Evolutionary conservation across 495 filamentous ascomycete species (phyloP).

Genomic region (Penicillium daleae): DNA sequence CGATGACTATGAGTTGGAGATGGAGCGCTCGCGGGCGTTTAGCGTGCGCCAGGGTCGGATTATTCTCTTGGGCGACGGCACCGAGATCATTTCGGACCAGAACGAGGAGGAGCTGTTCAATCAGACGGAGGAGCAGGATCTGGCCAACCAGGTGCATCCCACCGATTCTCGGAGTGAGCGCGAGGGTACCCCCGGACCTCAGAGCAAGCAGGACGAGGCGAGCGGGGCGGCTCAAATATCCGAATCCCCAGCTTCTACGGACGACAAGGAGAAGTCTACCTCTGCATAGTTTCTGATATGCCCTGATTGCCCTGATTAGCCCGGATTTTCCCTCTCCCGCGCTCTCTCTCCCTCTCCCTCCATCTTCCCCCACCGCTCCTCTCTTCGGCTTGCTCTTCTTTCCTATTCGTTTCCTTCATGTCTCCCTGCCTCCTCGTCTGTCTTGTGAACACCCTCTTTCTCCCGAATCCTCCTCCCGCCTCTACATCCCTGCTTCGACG

Average conservation of each 20-base stretch:
- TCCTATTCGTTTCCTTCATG: conserved; percentile 19
- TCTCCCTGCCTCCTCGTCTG: conserved; percentile 17
- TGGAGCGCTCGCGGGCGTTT: conserved; percentile 63
- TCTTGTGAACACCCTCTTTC: conserved; percentile 26
- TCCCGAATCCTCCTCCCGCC: conserved; percentile 4
- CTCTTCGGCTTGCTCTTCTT: conserved; percentile 24
- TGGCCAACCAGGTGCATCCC: conserved; percentile 58
- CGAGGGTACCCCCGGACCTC: conserved; percentile 64
- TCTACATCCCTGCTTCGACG: conserved; percentile 8
- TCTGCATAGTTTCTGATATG: conserved; percentile 19
- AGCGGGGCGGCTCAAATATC: conserved; percentile 43
- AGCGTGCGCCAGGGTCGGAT: conserved; percentile 76
- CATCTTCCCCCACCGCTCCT: conserved; percentile 13
- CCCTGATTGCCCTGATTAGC: not conserved
- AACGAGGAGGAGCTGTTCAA: conserved; percentile 94
- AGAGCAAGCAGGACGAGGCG: conserved; percentile 33
- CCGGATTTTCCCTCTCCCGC: too few relatives aligned
- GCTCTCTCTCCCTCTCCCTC: not conserved
- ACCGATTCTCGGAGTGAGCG: conserved; percentile 50
- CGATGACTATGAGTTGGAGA: conserved; percentile 88
- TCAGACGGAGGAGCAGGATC: conserved; percentile 77
- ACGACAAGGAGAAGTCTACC: conserved; percentile 42
- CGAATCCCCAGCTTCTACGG: conserved; percentile 53
- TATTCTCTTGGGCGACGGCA: conserved; percentile 93
- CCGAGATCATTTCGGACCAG: conserved; percentile 81